Percentiles rank a stretch among this genome's conserved stretches.
These are phyloP conservation scores for Themeda triandra DNA, from an alignment of 176 grass and related monocot genomes.

Conservation along the genomic window DNA sequence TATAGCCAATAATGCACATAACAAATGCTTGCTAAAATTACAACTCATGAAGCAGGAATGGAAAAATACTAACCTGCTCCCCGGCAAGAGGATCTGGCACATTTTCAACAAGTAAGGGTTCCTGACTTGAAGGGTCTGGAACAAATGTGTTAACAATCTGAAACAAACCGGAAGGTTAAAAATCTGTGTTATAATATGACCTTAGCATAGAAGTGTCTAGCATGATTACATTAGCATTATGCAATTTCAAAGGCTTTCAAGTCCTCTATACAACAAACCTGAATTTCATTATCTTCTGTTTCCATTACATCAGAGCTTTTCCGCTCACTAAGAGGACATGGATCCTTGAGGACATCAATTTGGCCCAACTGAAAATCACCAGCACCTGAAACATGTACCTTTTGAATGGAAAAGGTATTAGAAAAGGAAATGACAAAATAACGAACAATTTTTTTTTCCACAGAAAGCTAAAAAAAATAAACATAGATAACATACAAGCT, in stretches of 20 bases:
- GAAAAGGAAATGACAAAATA: constrained; percentile 25
- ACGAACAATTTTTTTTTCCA: background rate
- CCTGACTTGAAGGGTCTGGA: constrained; percentile 75
- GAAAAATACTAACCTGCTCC: constrained; percentile 63
- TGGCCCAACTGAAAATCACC: constrained; percentile 85
- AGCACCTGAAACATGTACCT: constrained; percentile 89
- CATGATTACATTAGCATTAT: background rate
- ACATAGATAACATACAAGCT: constrained; percentile 71
- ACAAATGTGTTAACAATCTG: constrained; percentile 69
- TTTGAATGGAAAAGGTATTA: constrained; percentile 41
- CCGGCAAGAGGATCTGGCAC: constrained; percentile 77
- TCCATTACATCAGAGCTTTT: constrained; percentile 73
- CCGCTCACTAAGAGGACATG: constrained; percentile 59
- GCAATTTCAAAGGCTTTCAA: constrained; percentile 15
- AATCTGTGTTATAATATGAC: constrained; percentile 1
- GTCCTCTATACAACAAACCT: constrained; percentile 52
- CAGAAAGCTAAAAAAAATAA: background rate
- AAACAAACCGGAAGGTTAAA: constrained; percentile 15
- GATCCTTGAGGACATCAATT: constrained; percentile 90
- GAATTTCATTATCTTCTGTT: constrained; percentile 57
- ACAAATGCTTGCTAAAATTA: background rate
- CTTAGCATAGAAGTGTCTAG: background rate
- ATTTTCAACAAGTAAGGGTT: constrained; percentile 84
- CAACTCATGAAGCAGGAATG: background rate
- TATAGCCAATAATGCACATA: background rate